Conservation (phyloP, 371 early-diverging fungal genomes). For the Dinochytrium kinnereticum region DNA sequence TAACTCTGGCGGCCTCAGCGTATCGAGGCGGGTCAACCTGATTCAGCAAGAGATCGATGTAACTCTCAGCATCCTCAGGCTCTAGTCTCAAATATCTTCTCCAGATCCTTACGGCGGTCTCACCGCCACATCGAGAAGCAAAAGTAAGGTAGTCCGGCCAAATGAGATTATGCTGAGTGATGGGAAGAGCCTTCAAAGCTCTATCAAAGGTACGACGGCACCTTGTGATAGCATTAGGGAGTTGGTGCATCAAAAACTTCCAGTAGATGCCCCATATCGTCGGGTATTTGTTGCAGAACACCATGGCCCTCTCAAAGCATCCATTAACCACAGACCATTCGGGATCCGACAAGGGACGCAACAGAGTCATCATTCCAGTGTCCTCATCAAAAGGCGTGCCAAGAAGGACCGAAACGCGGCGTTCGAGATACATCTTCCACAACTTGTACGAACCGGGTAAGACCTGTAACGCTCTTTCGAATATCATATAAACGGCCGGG, state of each 20-base stretch:
- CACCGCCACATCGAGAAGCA: slow-evolving; percentile 79
- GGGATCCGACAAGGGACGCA: slow-evolving; percentile 35
- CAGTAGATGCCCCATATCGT: slow-evolving; percentile 73
- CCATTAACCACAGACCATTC: slow-evolving; percentile 71
- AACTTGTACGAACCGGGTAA: slow-evolving; percentile 95
- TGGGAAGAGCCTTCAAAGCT: slow-evolving; percentile 87
- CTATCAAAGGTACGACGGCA: slow-evolving; percentile 89
- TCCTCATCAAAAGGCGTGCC: slow-evolving; percentile 39
- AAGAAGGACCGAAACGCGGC: slow-evolving; percentile 62
- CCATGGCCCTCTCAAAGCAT: slow-evolving; percentile 85
- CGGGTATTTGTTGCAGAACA: slow-evolving; percentile 84
- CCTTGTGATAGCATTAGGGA: slow-evolving; percentile 62
- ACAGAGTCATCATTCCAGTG: slow-evolving; percentile 36
- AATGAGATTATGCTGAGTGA: slow-evolving; percentile 89
- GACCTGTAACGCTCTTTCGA: slow-evolving; percentile 85
- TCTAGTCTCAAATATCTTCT: slow-evolving; percentile 82
- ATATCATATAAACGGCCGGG: slow-evolving; percentile 67
- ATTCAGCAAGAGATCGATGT: slow-evolving; percentile 73
- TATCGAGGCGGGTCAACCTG: slow-evolving; percentile 58
- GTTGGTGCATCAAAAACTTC: slow-evolving; percentile 73
- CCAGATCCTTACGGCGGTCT: slow-evolving; percentile 80
- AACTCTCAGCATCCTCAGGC: slow-evolving; percentile 65
- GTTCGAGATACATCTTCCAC: slow-evolving; percentile 90
- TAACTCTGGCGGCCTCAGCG: slow-evolving; percentile 83
- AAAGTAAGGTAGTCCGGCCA: slow-evolving; percentile 89